Conservation (phyloP, 2,329 filamentous ascomycete genomes). For the Claviceps pazoutovae region DNA sequence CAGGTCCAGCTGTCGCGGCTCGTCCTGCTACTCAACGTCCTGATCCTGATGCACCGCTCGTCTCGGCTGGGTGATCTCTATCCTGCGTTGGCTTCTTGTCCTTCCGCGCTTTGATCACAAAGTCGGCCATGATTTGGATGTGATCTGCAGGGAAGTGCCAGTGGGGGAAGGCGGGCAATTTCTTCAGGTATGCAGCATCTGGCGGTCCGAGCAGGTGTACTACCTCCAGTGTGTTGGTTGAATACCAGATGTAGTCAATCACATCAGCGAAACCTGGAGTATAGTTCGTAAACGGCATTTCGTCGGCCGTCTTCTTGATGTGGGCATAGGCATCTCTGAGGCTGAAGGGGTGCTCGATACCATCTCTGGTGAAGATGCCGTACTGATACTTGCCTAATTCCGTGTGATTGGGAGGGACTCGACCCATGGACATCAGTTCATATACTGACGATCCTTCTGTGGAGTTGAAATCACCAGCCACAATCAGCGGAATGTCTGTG, state of each 20-base stretch:
- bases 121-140: constrained; percentile 77
- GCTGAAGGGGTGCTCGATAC: constrained; percentile 89
- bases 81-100: constrained; percentile 57
- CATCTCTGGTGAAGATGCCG: constrained; percentile 81
- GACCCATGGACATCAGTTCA: constrained; percentile 72
- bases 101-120: constrained; percentile 77
- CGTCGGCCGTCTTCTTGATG: constrained; percentile 68
- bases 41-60: constrained; percentile 27
- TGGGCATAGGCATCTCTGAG: constrained; percentile 80
- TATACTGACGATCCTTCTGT: constrained; percentile 78
- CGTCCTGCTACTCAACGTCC: constrained; percentile 13
- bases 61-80: constrained; percentile 42
- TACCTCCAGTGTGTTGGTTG: constrained; percentile 75
- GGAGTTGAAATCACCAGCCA: constrained; percentile 96
- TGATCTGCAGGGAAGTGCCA: constrained; percentile 93
- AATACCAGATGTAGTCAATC: constrained; percentile 97
- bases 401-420: constrained; percentile 61
- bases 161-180: constrained; percentile 82
- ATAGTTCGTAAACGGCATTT: constrained; percentile 92
- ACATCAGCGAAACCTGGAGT: constrained; percentile 84
- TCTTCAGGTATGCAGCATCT: constrained; percentile 70
- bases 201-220: constrained; percentile 75
- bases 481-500: constrained; percentile 75
- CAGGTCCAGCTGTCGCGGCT: constrained; percentile 1
- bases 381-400: constrained; percentile 76